Evolutionary conservation across 2,329 filamentous ascomycete species (phyloP), one percentile per base, ranked within the genome.

Genomic region (Aschersonia sp.): DNA sequence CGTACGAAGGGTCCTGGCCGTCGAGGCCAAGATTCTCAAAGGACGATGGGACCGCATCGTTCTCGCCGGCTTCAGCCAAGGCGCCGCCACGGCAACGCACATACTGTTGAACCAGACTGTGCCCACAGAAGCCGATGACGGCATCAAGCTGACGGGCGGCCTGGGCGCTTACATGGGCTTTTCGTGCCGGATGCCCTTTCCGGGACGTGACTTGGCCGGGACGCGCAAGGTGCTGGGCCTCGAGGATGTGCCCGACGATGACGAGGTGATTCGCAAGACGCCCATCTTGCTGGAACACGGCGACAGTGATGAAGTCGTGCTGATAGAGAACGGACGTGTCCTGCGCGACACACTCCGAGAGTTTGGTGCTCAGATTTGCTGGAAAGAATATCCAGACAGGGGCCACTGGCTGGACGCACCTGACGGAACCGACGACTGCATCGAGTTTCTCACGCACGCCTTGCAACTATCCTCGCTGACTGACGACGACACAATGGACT

Each of bases 21-120:
- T 51, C 0, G 68, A 73, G 54, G 66, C 66, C 4, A 49, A 47
- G 2, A 4, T 47, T 5, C 52, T 73, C 5, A 60, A 60, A 1
- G 67, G 65, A 1, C 54, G 60, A 10, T 65, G 60, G 54, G 60
- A 69, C 14, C 56, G 55, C 5, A 53, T 74, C 29, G 58, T 73
- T 5, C 54, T 73, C 0, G 66, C 65, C 6, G 70, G 71, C 0
- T 69, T 73, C 46, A 70, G 68, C 47, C 67, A 70, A 59, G 71
- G 70, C 22, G 67, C 59, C 2, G 68, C 70, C 0, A 68, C 68
- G 5, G 57, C 61, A 30, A 55, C 62, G 2, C 63, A 67, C 39
- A 56, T 60, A 4, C 52, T 71, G 2, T 56, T 71, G 39, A 65
- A 62, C 43, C 49, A 70, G 6, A 48, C 55, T 2, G 42, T 62